These are phyloP conservation scores for Pleurotus sapidus DNA, from an alignment of 768 basidiomycete genomes.

Conservation along the genomic window DNA sequence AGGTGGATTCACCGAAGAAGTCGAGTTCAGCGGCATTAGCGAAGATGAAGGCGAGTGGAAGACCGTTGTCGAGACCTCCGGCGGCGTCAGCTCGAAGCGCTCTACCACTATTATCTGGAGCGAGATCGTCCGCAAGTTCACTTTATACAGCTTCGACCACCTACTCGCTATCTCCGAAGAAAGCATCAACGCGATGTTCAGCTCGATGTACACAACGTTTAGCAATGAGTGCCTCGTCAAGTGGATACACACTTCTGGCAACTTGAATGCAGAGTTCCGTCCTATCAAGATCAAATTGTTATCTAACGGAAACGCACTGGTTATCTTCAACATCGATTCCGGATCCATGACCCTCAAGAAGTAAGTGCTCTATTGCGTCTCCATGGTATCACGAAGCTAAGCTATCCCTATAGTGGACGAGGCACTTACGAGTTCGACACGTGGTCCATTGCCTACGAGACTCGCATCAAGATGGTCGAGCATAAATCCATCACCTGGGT, in stretches of 20 bases:
- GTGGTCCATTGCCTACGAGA: constrained; percentile 3
- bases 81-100: neutral
- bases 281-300: constrained; percentile 8
- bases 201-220: neutral
- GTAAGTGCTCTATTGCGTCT: neutral
- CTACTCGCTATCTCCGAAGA: constrained; percentile 10
- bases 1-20: neutral
- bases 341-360: neutral
- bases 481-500: neutral
- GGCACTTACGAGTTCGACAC: neutral
- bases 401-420: neutral
- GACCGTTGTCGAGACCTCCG: neutral
- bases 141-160: constrained; percentile 6
- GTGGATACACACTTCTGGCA: neutral
- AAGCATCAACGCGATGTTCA: constrained; percentile 9
- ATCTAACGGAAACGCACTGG: constrained; percentile 7
- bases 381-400: neutral
- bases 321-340: constrained; percentile 9
- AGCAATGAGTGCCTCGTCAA: neutral
- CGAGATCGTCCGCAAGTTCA: constrained; percentile 7
- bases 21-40: constrained; percentile 4
- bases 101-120: constrained; percentile 4
- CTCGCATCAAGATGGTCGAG: constrained; percentile 4
- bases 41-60: constrained; percentile 5
- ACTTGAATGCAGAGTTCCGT: constrained; percentile 4